These are phyloP conservation scores for Phytophthora cryptogea DNA, from an alignment of 352 stramenopile species.

Conservation along the genomic window DNA sequence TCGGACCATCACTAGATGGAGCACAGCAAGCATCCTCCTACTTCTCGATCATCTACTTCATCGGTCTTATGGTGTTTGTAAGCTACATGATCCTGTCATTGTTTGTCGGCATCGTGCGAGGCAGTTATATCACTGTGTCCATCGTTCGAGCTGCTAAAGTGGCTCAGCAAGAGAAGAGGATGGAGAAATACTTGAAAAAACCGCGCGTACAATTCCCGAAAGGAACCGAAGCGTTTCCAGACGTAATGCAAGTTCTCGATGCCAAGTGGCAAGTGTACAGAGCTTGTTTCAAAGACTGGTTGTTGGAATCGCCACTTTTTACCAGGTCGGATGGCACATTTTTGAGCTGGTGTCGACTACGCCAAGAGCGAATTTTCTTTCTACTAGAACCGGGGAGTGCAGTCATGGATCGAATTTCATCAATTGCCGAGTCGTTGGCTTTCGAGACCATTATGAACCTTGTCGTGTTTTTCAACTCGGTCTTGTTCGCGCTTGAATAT, in stretches of 20 bases:
- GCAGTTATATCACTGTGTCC: conserved; percentile 74
- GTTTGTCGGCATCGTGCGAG: conserved; percentile 84
- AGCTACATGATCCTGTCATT: conserved; percentile 87
- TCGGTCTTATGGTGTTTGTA: conserved; percentile 80
- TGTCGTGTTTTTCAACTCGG: conserved; percentile 73
- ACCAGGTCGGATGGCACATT: conserved; percentile 61
- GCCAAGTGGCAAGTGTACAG: conserved; percentile 41
- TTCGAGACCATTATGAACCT: conserved; percentile 85
- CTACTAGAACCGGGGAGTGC: conserved; percentile 53
- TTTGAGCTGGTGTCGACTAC: conserved; percentile 56
- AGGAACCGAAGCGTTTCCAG: conserved; percentile 60
- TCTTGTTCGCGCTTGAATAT: conserved; percentile 82
- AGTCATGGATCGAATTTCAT: conserved; percentile 54
- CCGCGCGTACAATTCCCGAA: conserved; percentile 58
- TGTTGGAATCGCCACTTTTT: conserved; percentile 60
- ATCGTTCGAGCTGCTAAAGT: conserved; percentile 43
- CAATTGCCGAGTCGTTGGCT: conserved; percentile 52
- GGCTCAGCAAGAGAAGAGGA: conserved; percentile 32
- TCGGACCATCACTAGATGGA: conserved; percentile 75
- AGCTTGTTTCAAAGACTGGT: conserved; percentile 18
- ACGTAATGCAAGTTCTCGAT: conserved; percentile 53
- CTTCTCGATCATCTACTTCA: conserved; percentile 81
- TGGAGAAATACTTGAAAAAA: conserved; percentile 54
- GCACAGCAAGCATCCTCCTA: conserved; percentile 74
- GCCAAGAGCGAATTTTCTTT: conserved; percentile 70